Conservation (phyloP, 148 eudicot species). For the Beta vulgaris region DNA sequence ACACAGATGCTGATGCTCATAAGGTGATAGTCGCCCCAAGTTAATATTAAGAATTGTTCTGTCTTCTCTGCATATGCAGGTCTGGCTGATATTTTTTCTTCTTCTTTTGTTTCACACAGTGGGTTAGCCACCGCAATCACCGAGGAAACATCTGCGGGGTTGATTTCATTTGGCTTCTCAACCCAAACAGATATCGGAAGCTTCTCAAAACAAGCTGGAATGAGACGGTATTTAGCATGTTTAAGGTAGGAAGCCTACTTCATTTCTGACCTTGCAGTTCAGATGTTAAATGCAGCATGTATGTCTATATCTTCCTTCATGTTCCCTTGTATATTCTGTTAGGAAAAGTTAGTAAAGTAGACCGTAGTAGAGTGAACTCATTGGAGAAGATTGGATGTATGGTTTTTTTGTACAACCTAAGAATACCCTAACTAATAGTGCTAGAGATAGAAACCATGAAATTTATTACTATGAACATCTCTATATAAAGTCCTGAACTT, state of each 20-base stretch:
- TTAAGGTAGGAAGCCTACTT: slow-evolving; percentile 65
- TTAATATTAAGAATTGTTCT: background rate
- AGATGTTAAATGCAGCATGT: background rate
- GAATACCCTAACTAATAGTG: background rate
- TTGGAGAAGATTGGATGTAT: background rate
- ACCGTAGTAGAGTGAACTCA: background rate
- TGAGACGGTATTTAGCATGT: slow-evolving; percentile 90
- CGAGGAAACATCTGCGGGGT: slow-evolving; percentile 95
- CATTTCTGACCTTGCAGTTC: background rate
- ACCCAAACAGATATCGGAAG: slow-evolving; percentile 80
- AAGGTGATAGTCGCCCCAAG: slow-evolving; percentile 43
- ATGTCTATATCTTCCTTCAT: background rate
- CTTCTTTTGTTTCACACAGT: slow-evolving; percentile 44
- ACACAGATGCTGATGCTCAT: slow-evolving; percentile 90
- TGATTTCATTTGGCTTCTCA: slow-evolving; percentile 99
- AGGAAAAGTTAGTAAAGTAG: background rate
- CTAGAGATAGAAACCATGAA: background rate
- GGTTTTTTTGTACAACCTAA: background rate
- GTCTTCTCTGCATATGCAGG: background rate
- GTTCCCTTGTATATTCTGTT: background rate
- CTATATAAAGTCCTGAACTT: background rate
- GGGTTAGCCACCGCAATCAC: slow-evolving; percentile 99
- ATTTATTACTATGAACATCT: background rate
- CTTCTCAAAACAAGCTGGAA: slow-evolving; percentile 90
- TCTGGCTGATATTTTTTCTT: slow-evolving; percentile 3